These are phyloP conservation scores for Neurospora sp. DNA, from an alignment of 495 filamentous ascomycete species.

Conservation along the genomic window DNA sequence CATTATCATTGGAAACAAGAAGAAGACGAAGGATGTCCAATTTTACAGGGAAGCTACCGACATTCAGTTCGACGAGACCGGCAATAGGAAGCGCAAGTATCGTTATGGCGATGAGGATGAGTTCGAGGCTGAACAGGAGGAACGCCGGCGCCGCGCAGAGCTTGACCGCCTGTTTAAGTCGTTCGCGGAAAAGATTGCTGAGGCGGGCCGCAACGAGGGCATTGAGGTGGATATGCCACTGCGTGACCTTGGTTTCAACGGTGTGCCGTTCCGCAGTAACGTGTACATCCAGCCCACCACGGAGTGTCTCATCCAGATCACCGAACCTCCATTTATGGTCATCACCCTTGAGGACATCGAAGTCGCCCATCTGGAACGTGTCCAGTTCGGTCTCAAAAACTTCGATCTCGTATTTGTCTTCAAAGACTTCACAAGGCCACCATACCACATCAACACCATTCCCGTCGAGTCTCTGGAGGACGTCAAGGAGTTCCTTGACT, in stretches of 20 bases:
- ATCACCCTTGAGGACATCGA: slow-evolving; percentile 93
- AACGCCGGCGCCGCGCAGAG: slow-evolving; percentile 77
- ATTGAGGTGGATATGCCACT: slow-evolving; percentile 93
- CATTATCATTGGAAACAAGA: slow-evolving; percentile 95
- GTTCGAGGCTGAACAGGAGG: slow-evolving; percentile 97
- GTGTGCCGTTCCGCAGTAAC: slow-evolving; percentile 89
- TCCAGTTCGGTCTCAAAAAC: slow-evolving; percentile 97
- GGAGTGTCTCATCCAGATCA: slow-evolving; percentile 95
- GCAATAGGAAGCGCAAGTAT: slow-evolving; percentile 93
- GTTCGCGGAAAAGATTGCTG: slow-evolving; percentile 95
- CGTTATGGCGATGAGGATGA: slow-evolving; percentile 99
- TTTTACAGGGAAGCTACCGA: slow-evolving; percentile 98
- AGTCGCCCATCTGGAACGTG: slow-evolving; percentile 89
- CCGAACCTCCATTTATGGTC: slow-evolving; percentile 92
- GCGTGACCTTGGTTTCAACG: slow-evolving; percentile 91
- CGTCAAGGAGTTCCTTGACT: slow-evolving; percentile 97
- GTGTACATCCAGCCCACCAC: slow-evolving; percentile 93
- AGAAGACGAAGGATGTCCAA: slow-evolving; percentile 94
- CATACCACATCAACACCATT: slow-evolving; percentile 94
- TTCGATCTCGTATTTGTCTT: slow-evolving; percentile 98
- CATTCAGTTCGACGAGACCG: slow-evolving; percentile 98
- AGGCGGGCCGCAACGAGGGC: slow-evolving; percentile 73
- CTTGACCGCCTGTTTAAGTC: slow-evolving; percentile 92
- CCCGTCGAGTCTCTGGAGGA: slow-evolving; percentile 88
- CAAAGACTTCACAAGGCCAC: slow-evolving; percentile 84